These are phyloP conservation scores for Psilocybe subaeruginosa DNA, from an alignment of 768 basidiomycete genomes.

Conservation along the genomic window DNA sequence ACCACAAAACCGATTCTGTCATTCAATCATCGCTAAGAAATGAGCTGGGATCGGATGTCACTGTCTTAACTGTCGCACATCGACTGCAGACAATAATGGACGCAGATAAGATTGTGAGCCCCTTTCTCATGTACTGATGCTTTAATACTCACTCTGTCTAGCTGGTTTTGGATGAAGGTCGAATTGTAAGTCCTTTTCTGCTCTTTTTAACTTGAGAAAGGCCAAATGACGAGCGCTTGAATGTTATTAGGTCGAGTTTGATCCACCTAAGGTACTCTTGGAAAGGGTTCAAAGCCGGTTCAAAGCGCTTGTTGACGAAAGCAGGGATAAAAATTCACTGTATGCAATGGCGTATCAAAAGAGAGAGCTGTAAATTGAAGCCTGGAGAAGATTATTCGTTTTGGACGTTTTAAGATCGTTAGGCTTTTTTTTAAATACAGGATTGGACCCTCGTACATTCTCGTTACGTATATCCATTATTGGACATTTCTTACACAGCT, in stretches of 20 bases:
- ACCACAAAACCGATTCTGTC: conserved; percentile 64
- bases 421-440: no score
- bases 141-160: conserved; percentile 5
- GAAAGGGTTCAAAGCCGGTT: conserved; percentile 51
- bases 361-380: no score
- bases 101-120: conserved; percentile 52
- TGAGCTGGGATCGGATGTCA: conserved; percentile 61
- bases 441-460: no score
- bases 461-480: no score
- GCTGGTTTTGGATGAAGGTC: conserved; percentile 52
- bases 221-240: no score
- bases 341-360: conserved; percentile 35
- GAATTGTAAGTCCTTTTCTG: conserved; percentile 25
- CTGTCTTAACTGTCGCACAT: conserved; percentile 70
- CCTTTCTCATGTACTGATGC: background rate
- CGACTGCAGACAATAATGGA: conserved; percentile 69
- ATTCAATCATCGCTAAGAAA: conserved; percentile 70
- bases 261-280: conserved; percentile 51
- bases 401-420: no score
- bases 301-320: conserved; percentile 58
- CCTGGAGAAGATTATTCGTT: no score
- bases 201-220: background rate
- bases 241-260: conserved; percentile 52
- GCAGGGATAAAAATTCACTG: conserved; percentile 51
- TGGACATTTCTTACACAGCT: no score